A percentile compares a stretch with the other conserved stretches of the same genome.
Conservation (phyloP, 2,329 filamentous ascomycete species). For the Thermochaetoides dissita region DNA sequence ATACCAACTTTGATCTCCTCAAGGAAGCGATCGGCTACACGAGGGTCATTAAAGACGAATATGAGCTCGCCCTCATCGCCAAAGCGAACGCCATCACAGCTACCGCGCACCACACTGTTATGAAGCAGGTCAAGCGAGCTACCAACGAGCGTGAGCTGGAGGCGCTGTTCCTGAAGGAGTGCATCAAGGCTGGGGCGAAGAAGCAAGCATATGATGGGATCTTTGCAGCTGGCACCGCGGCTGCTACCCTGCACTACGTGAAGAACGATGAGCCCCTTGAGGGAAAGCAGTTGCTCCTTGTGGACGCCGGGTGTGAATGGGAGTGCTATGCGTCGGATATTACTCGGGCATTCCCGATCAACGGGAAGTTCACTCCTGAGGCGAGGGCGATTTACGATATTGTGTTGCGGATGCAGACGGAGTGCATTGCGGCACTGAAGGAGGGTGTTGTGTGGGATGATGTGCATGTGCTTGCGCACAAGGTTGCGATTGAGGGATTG, state of each 20-base stretch:
- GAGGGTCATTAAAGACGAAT: constrained; percentile 60
- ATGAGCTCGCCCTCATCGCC: constrained; percentile 58
- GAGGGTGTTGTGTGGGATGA: constrained; percentile 68
- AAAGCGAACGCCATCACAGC: constrained; percentile 58
- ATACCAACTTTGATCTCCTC: constrained; percentile 43
- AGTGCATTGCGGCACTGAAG: constrained; percentile 59
- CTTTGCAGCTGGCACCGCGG: constrained; percentile 64
- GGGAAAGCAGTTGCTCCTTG: constrained; percentile 63
- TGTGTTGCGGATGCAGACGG: constrained; percentile 74
- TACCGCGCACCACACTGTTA: constrained; percentile 50
- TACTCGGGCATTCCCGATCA: constrained; percentile 77
- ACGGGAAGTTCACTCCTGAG: constrained; percentile 54
- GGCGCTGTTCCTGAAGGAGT: constrained; percentile 63
- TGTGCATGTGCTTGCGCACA: constrained; percentile 66
- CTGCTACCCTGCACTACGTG: constrained; percentile 78
- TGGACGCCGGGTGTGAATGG: constrained; percentile 75
- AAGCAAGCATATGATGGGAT: constrained; percentile 84
- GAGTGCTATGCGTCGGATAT: constrained; percentile 58
- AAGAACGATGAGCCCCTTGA: constrained; percentile 58
- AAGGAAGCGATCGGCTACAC: constrained; percentile 54
- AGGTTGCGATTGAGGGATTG: constrained; percentile 68
- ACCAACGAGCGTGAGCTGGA: constrained; percentile 73
- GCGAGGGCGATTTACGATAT: constrained; percentile 65
- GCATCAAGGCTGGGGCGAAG: constrained; percentile 59
- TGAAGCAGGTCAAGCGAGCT: constrained; percentile 47